Conservation (phyloP, 1,284 basidiomycete species). For the Heterobasidion parviporum region DNA sequence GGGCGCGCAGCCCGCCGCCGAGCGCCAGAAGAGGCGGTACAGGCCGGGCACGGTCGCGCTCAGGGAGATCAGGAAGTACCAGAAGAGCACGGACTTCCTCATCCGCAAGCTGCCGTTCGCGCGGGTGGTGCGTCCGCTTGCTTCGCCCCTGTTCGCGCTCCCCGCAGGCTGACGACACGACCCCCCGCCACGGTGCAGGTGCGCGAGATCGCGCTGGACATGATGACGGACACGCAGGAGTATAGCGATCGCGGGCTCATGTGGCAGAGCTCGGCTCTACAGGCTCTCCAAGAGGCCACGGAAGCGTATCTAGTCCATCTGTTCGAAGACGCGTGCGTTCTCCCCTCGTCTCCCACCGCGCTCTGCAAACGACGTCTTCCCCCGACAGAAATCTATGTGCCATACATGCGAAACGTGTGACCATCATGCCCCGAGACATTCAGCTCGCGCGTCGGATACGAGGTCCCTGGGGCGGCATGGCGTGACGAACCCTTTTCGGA, state of each 20-base stretch:
- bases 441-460: conserved; percentile 93
- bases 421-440: conserved; percentile 96
- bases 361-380: not conserved
- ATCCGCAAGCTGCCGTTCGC: conserved; percentile 87
- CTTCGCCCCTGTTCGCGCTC: not conserved
- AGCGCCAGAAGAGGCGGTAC: conserved; percentile 39
- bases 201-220: conserved; percentile 83
- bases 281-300: conserved; percentile 91
- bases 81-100: conserved; percentile 86
- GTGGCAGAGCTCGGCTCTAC: conserved; percentile 88
- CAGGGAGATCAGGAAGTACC: conserved; percentile 88
- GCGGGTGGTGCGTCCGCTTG: conserved; percentile 60
- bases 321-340: conserved; percentile 90
- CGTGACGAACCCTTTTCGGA: not conserved
- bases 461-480: conserved; percentile 59
- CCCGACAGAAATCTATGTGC: conserved; percentile 80
- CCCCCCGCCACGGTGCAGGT: conserved; percentile 44
- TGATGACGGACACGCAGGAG: conserved; percentile 69
- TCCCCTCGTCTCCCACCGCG: conserved; percentile 1
- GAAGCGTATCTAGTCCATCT: conserved; percentile 92
- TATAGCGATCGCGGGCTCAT: conserved; percentile 57
- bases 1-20: not conserved
- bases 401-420: conserved; percentile 97
- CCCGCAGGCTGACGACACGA: not conserved
- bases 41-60: conserved; percentile 85